Evolutionary conservation across 2,329 filamentous ascomycete species (phyloP), one percentile per base, ranked within the genome.

Genomic region (Colletotrichum sp.): DNA sequence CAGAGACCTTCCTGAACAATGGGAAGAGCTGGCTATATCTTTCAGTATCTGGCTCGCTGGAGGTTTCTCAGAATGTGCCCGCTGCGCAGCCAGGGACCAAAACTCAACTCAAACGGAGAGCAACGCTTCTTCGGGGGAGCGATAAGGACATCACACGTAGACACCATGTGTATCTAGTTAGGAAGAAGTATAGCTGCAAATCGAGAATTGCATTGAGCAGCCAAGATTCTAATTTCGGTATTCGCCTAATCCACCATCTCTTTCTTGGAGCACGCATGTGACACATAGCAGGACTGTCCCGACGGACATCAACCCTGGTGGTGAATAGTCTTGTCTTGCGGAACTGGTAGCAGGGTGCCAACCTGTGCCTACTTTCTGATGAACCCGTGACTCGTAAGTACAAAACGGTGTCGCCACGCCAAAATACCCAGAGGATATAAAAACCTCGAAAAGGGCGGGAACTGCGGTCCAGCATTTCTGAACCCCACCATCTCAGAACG

Each of bases 371-470:
- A 9, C 36, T 44, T 44, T 44, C 16, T 44, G 8, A 44, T 44
- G 0, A 18, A 44, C 36, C 0, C 16, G 36, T 39, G 36, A 18
- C 36, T 0, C 0, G 0, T 39, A 0, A 18, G 36, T 18, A 39
- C 0, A 0, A 39, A 39, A 44, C 0, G 36, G 16, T 44, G 36
- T 18, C 16, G 4, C 0, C 36, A 44, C 8, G 8, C 0, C 36
- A 9, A 44, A 44, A 44, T 2, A 18, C 8, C 8, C 36, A 44
- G 16, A 8, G 16, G 1, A 18, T 39, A 39, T 44, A 44, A 44
- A 44, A 8, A 0, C 36, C 0, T 39, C 36, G 0, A 39, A 39
- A 0, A 39, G 36, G 36, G 36, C 36, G 0, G 36, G 36, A 39
- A 39, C 36, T 39, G 16, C 0, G 16, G 36, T 44, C 16, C 36